Evolutionary conservation across 805 yeast genomes (phyloP).

Genomic region (Pichia californica): DNA sequence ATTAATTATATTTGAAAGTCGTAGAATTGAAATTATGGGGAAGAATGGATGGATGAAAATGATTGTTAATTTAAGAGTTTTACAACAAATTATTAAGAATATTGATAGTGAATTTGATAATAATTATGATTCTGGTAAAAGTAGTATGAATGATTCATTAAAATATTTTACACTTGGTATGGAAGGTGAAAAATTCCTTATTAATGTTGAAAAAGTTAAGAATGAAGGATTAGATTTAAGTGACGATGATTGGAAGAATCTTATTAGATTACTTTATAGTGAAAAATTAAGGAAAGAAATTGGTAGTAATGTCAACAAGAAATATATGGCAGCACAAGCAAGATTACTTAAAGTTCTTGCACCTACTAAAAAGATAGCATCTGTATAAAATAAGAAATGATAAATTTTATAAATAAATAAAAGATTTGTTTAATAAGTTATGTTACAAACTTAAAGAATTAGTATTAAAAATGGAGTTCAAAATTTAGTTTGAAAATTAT

Average conservation of each 20-base stretch:
- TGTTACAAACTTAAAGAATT: too few relatives aligned
- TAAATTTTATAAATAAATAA: too few relatives aligned
- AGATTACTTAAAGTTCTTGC: conserved; percentile 6
- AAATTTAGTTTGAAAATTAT: not conserved
- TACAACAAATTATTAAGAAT: conserved; percentile 64
- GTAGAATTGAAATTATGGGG: conserved; percentile 44
- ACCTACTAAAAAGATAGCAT: not conserved
- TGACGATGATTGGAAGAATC: conserved; percentile 40
- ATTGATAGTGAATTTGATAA: conserved; percentile 26
- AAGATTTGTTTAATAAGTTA: too few relatives aligned
- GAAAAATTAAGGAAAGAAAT: conserved; percentile 24
- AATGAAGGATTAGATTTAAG: conserved; percentile 23
- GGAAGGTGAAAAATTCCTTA: conserved; percentile 12
- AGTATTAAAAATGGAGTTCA: not conserved
- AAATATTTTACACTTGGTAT: conserved; percentile 44
- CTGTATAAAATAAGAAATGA: too few relatives aligned
- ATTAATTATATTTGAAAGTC: conserved; percentile 46
- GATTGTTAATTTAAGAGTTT: conserved; percentile 52
- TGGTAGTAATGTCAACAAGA: conserved; percentile 6
- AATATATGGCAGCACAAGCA: conserved; percentile 11
- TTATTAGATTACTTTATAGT: conserved; percentile 47
- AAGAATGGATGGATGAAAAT: conserved; percentile 53
- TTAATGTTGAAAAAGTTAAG: conserved; percentile 3
- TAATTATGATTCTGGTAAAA: not conserved
- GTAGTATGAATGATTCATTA: conserved; percentile 31